Base-by-base conservation (phyloP, 371 early-diverging fungal genomes). In the Circinella umbellata region DNA sequence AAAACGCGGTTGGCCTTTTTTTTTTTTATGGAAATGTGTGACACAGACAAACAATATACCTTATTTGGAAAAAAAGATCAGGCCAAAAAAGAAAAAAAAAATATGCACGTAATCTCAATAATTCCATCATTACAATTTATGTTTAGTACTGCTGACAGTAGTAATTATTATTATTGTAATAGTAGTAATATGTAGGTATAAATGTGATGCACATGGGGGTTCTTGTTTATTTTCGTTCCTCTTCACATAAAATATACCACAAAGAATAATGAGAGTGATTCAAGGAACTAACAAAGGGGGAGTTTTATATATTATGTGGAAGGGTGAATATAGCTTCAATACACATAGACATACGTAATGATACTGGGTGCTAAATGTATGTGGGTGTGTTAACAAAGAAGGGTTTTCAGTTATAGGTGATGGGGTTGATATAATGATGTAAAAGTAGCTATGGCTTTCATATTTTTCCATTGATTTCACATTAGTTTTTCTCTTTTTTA, bases 1-100 rank as follows among this genome's bases (percentile, higher is more conserved):
- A 57, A 57, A 57, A 57, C 57, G 57, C 57, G 57, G 35, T 57
- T 57, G 57, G 57, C 27, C 35, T 57, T 34, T 34, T 34, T 34
- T 27, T 37, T 34, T n/a, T 1, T n/a, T 53, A n/a, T 18, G 6
- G 53, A 53, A 53, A 18, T 57, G 35, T n/a, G 57, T 57, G 57
- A 57, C 57, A 57, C 57, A 27, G 57, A 57, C 53, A 53, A 53
- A 53, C 53, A 53, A 53, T 6, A 6, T 6, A 13, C 15, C 15
- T 15, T 57, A n/a, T 57, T 57, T 57, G 57, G 57, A 42, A 11
- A 42, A 9, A 27, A 27, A 42, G 9, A 42, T 42, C 42, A 42
- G 42, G 27, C 27, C 27, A 27, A 8, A 10, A 47, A 3, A 47
- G 11, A 47, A 47, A 47, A 51, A 51, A 13, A 13, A 51, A 0